These are phyloP conservation scores for Odontarrhena argentea DNA, from an alignment of 345 rosid species.

Conservation along the genomic window DNA sequence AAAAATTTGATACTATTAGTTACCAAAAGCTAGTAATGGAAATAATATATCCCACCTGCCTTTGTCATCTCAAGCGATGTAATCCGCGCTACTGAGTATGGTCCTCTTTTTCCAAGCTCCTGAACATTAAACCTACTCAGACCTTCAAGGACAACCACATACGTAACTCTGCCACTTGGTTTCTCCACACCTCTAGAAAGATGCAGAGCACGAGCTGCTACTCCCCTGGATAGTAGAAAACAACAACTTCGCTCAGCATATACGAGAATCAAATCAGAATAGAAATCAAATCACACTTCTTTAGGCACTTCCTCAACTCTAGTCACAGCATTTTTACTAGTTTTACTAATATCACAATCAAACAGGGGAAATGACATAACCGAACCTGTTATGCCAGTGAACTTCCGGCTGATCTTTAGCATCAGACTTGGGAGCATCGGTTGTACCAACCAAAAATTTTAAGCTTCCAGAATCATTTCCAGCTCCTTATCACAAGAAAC, in stretches of 20 bases:
- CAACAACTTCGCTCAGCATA: constrained; percentile 15
- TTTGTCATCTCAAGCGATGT: constrained; percentile 91
- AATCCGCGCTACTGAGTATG: constrained; percentile 82
- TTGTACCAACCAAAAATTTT: constrained; percentile 57
- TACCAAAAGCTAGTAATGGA: constrained; percentile 16
- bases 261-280: constrained; percentile 9
- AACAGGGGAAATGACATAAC: neutral
- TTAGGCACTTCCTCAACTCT: constrained; percentile 5
- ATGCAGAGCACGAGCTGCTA: constrained; percentile 97
- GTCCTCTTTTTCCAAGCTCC: constrained; percentile 90
- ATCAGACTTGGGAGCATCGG: constrained; percentile 74
- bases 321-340: neutral
- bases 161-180: constrained; percentile 98
- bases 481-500: constrained; percentile 44
- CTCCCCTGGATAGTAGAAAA: constrained; percentile 64
- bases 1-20: neutral
- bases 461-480: constrained; percentile 69
- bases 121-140: constrained; percentile 91
- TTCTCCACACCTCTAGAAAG: constrained; percentile 98
- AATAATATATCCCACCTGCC: constrained; percentile 56
- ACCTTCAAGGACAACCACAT: constrained; percentile 97
- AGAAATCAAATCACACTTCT: constrained; percentile 17
- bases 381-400: constrained; percentile 94
- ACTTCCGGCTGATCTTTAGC: constrained; percentile 79
- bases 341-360: neutral